phyloP scores from a whole-genome alignment of 441 rosid genomes.

The Melastoma candidum region DNA sequence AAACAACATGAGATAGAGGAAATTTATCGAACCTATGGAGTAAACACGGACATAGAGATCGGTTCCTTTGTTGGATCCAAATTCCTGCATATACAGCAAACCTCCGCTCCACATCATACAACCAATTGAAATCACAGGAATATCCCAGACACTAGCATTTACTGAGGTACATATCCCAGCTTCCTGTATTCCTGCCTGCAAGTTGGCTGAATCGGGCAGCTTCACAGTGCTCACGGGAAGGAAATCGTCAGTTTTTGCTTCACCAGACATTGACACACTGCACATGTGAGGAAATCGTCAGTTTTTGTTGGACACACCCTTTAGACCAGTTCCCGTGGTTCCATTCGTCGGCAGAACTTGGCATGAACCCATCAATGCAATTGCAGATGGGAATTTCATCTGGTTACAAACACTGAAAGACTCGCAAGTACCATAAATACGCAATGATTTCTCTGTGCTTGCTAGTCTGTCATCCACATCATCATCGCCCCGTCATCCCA shows the following conservation, averaged over 20 bases:
- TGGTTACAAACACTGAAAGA: constrained; percentile 3
- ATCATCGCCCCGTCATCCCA: neutral
- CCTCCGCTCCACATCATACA: constrained; percentile 3
- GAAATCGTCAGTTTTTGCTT: neutral
- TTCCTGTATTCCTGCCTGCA: neutral
- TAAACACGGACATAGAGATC: constrained; percentile 5
- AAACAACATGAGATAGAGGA: neutral
- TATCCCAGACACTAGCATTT: constrained; percentile 3
- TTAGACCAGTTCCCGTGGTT: constrained; percentile 3
- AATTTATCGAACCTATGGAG: constrained; percentile 1
- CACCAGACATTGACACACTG: neutral
- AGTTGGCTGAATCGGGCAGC: constrained; percentile 2
- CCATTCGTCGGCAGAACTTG: constrained; percentile 5
- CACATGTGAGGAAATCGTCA: neutral
- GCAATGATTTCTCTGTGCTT: neutral
- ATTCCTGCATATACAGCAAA: constrained; percentile 2
- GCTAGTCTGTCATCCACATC: neutral
- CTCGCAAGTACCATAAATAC: neutral
- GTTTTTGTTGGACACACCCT: neutral
- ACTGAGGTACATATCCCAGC: neutral
- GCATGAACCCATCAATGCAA: constrained; percentile 4
- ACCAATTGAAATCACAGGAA: constrained; percentile 2
- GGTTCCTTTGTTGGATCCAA: neutral
- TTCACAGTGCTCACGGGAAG: neutral
- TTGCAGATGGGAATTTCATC: neutral